Evolutionary conservation across 1,284 basidiomycete species (phyloP).

Genomic region (Trichosporon coremiiforme): DNA sequence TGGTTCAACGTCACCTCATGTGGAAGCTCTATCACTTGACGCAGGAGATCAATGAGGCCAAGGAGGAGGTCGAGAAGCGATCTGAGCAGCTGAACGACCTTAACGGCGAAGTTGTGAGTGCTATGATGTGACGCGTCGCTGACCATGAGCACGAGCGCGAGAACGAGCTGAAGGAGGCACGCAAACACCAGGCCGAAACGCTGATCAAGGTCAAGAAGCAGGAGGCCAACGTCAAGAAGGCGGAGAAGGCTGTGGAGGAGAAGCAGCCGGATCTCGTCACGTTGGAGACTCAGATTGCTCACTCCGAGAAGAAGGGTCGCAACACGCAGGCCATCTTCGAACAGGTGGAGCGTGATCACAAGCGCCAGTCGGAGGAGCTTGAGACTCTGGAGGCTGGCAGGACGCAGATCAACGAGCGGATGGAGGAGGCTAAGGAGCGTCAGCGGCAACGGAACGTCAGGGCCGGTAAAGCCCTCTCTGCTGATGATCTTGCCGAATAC

Average conservation of each 20-base stretch:
- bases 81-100: conserved; percentile 70
- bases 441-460: conserved; percentile 70
- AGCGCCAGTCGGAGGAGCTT: conserved; percentile 67
- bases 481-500: conserved; percentile 85
- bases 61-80: conserved; percentile 69
- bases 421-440: conserved; percentile 77
- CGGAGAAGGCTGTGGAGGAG: conserved; percentile 78
- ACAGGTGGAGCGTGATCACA: conserved; percentile 69
- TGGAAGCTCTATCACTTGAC: conserved; percentile 92
- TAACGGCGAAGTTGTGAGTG: conserved; percentile 65
- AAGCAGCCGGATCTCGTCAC: conserved; percentile 82
- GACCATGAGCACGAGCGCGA: conserved; percentile 58
- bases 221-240: conserved; percentile 76
- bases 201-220: conserved; percentile 71
- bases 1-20: conserved; percentile 77
- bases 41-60: conserved; percentile 71
- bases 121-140: neutral
- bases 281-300: conserved; percentile 81
- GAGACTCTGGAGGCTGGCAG: conserved; percentile 67
- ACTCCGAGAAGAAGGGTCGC: conserved; percentile 74
- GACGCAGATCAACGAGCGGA: conserved; percentile 67
- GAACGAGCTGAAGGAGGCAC: conserved; percentile 72
- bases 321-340: conserved; percentile 69
- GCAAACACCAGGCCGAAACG: conserved; percentile 76
- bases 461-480: conserved; percentile 74